Conservation (phyloP, 2,329 filamentous ascomycete genomes). For the Thelonectria olida region DNA sequence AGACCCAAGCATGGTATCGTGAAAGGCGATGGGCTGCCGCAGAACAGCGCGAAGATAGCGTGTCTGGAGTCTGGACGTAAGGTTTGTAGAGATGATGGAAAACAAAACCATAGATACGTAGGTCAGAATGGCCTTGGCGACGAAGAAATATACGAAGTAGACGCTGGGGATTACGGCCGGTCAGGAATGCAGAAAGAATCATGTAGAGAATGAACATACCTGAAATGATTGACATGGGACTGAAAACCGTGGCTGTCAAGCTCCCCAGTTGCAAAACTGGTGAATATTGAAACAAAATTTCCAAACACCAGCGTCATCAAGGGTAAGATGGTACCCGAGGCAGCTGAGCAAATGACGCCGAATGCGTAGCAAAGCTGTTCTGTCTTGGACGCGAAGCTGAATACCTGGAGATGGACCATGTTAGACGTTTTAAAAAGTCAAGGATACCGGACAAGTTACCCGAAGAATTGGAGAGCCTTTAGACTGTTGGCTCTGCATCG, state of each 20-base stretch:
- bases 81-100: not conserved
- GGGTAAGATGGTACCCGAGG: not conserved
- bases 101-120: not conserved
- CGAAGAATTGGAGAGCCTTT: too few relatives aligned
- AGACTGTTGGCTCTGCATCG: too few relatives aligned
- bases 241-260: not conserved
- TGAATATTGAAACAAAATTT: not conserved
- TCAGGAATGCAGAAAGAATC: not conserved
- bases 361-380: not conserved
- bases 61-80: not conserved
- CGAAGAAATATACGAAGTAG: not conserved
- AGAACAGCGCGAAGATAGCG: not conserved
- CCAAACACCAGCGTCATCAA: not conserved
- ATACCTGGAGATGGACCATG: not conserved
- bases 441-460: too few relatives aligned
- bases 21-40: not conserved
- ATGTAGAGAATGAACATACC: not conserved
- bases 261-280: not conserved
- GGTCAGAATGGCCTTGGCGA: not conserved
- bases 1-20: not conserved
- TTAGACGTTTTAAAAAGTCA: not conserved
- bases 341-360: not conserved
- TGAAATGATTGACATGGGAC: not conserved
- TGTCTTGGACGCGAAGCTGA: not conserved
- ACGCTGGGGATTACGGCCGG: not conserved